A percentile compares a stretch with the other conserved stretches of the same genome.
Evolutionary conservation across 768 basidiomycete genomes (phyloP).

Genomic region (Leccinum broughii): DNA sequence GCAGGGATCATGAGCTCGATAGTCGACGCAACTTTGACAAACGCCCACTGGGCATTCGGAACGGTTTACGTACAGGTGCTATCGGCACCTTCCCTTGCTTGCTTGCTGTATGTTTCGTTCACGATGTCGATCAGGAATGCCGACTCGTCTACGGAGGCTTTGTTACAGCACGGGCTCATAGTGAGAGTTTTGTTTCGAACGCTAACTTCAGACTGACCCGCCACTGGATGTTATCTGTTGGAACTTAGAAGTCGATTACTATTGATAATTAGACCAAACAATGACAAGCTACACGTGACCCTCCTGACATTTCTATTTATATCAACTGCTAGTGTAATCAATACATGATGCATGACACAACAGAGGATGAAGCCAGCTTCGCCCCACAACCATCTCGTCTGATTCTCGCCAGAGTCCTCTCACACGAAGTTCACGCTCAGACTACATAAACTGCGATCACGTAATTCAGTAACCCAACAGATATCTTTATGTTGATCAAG

Average conservation of each 20-base stretch:
- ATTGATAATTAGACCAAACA: too few relatives aligned
- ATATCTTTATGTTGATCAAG: background rate
- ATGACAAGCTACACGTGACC: too few relatives aligned
- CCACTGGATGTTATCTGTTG: too few relatives aligned
- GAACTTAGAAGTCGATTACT: too few relatives aligned
- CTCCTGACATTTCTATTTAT: too few relatives aligned
- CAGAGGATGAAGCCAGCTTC: too few relatives aligned
- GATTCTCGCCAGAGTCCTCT: too few relatives aligned
- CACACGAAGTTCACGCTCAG: too few relatives aligned
- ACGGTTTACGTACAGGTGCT: constrained; percentile 13
- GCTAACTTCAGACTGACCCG: background rate
- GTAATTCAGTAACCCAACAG: background rate
- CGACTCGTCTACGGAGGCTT: background rate
- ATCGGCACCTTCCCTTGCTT: constrained; percentile 7
- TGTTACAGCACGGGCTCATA: background rate
- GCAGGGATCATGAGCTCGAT: background rate
- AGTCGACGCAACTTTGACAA: background rate
- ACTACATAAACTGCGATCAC: background rate
- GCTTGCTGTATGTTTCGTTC: constrained; percentile 18
- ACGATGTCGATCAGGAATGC: constrained; percentile 1
- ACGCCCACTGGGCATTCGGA: background rate
- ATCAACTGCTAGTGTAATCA: too few relatives aligned
- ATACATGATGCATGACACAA: too few relatives aligned
- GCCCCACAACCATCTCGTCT: too few relatives aligned
- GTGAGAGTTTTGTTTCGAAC: background rate